Percentiles rank a stretch among this genome's conserved stretches.
phyloP scores from a whole-genome alignment of 345 rosid genomes.

The Lepidium africanum region DNA sequence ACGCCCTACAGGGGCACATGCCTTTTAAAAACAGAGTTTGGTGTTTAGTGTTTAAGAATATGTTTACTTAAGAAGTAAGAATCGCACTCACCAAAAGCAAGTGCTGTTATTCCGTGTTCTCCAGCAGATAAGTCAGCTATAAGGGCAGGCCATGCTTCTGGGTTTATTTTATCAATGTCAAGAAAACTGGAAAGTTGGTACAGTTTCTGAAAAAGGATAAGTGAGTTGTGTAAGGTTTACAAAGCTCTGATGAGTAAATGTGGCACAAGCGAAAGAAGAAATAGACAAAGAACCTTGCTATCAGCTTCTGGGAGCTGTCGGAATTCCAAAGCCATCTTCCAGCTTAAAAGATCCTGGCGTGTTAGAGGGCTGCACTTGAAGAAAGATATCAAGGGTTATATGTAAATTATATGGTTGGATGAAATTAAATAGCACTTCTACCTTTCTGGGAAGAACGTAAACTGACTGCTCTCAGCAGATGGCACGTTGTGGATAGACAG shows the following conservation, averaged over 20 bases:
- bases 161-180: constrained; percentile 73
- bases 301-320: constrained; percentile 82
- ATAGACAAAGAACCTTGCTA: constrained; percentile 46
- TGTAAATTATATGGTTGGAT: background rate
- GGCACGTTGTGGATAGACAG: constrained; percentile 60
- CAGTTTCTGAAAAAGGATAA: constrained; percentile 37
- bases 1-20: constrained; percentile 42
- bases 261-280: background rate
- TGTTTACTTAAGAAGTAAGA: constrained; percentile 14
- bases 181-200: constrained; percentile 73
- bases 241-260: background rate
- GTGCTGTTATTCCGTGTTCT: constrained; percentile 80
- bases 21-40: background rate
- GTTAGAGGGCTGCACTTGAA: constrained; percentile 55
- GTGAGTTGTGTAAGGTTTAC: constrained; percentile 1
- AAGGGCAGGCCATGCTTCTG: constrained; percentile 92
- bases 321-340: constrained; percentile 93
- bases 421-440: constrained; percentile 13
- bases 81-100: constrained; percentile 73
- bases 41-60: constrained; percentile 2
- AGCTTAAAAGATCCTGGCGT: constrained; percentile 90
- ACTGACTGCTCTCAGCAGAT: constrained; percentile 35
- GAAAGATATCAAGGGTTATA: background rate
- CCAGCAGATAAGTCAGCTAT: constrained; percentile 78
- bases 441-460: constrained; percentile 78